Percentiles rank a stretch among this genome's conserved stretches.
phyloP scores from a whole-genome alignment of 305 asterid species.

The Solanum hybrid region DNA sequence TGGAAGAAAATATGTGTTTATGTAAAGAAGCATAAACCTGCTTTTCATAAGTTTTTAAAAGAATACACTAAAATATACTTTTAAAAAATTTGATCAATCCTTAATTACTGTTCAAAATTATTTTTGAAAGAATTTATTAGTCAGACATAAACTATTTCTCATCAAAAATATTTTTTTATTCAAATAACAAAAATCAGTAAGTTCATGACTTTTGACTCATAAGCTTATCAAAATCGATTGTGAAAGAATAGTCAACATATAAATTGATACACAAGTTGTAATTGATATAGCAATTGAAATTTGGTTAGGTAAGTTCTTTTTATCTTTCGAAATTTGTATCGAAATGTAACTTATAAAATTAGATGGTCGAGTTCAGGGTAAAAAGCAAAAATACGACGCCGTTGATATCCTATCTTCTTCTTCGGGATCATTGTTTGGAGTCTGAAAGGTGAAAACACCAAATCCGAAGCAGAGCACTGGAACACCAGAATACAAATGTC shows the following conservation, averaged over 20 bases:
- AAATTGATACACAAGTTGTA: too few species aligned
- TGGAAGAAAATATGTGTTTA: too few species aligned
- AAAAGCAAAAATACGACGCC: constrained; percentile 5
- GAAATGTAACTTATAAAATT: background rate
- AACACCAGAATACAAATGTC: background rate
- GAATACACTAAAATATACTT: too few species aligned
- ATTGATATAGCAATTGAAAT: background rate
- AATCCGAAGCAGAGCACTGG: background rate
- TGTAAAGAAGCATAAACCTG: too few species aligned
- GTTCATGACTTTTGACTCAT: too few species aligned
- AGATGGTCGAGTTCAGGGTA: background rate
- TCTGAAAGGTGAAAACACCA: background rate
- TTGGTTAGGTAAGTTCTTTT: background rate
- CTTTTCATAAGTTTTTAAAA: too few species aligned
- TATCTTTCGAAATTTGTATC: too few species aligned
- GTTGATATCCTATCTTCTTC: constrained; percentile 16
- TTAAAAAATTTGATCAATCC: too few species aligned
- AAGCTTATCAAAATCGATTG: background rate
- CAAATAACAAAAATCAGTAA: too few species aligned
- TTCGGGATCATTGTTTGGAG: background rate
- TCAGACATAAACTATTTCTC: background rate
- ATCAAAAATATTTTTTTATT: background rate
- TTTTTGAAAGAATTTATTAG: too few species aligned
- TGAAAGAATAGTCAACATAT: background rate
- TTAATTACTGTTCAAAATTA: too few species aligned